These are phyloP conservation scores for Penicillium cataractarum DNA, from an alignment of 495 filamentous ascomycete species.

Conservation along the genomic window DNA sequence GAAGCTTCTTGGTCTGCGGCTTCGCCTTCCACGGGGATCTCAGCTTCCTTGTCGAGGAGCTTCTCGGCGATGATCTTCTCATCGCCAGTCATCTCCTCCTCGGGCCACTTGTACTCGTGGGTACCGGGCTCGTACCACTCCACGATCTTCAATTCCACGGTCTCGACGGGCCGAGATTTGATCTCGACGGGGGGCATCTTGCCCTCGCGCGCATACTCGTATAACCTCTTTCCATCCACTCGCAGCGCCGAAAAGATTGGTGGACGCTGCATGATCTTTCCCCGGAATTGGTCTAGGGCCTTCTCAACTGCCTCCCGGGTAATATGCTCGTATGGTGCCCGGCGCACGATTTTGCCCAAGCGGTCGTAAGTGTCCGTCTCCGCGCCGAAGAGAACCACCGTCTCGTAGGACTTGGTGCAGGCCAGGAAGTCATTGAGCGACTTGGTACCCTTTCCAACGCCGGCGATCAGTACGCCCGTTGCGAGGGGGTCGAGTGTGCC, in stretches of 20 bases:
- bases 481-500: conserved; percentile 95
- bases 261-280: conserved; percentile 87
- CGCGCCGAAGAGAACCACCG: conserved; percentile 85
- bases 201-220: conserved; percentile 93
- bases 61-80: conserved; percentile 75
- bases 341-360: conserved; percentile 76
- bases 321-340: conserved; percentile 73
- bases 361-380: conserved; percentile 92
- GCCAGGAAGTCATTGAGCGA: conserved; percentile 71
- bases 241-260: conserved; percentile 91
- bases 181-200: conserved; percentile 83
- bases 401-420: conserved; percentile 93
- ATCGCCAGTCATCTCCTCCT: conserved; percentile 69
- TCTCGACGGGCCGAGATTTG: conserved; percentile 74
- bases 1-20: conserved; percentile 18
- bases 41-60: conserved; percentile 54
- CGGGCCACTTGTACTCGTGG: conserved; percentile 72
- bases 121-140: conserved; percentile 87
- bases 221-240: conserved; percentile 87
- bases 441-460: conserved; percentile 89
- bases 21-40: conserved; percentile 29
- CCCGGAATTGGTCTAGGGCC: conserved; percentile 74
- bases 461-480: conserved; percentile 86
- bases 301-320: conserved; percentile 78
- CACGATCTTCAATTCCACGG: conserved; percentile 72